Conservation (phyloP, 768 basidiomycete genomes). For the Boletus tylopilopsis region DNA sequence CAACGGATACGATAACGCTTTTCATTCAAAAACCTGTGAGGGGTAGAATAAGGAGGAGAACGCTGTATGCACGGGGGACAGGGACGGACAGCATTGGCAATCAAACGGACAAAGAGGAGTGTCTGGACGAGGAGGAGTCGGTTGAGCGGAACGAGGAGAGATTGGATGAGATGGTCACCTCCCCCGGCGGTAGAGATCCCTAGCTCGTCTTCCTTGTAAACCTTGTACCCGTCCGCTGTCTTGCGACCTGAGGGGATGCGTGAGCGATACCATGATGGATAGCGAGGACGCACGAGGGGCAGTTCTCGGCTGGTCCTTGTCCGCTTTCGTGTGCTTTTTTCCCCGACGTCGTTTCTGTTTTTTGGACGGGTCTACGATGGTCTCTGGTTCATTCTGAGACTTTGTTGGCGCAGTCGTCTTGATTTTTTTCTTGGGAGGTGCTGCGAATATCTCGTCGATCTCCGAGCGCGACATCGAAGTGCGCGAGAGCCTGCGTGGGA, state of each 20-base stretch:
- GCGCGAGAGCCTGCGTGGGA: slow-evolving; percentile 20
- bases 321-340: slow-evolving; percentile 27
- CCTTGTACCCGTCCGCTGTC: slow-evolving; percentile 75
- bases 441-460: slow-evolving; percentile 83
- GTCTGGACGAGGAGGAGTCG: slow-evolving; percentile 43
- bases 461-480: slow-evolving; percentile 51
- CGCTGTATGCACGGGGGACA: neutral
- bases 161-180: slow-evolving; percentile 44
- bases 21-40: slow-evolving; percentile 25
- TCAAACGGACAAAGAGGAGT: slow-evolving; percentile 86
- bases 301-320: slow-evolving; percentile 69
- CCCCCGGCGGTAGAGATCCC: slow-evolving; percentile 66
- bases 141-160: slow-evolving; percentile 9
- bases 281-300: slow-evolving; percentile 53
- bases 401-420: neutral
- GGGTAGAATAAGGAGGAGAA: neutral
- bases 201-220: slow-evolving; percentile 83
- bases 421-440: slow-evolving; percentile 43
- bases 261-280: neutral
- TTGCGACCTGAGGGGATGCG: slow-evolving; percentile 51
- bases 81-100: slow-evolving; percentile 76
- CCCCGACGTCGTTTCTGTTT: slow-evolving; percentile 29
- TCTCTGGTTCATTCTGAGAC: slow-evolving; percentile 44
- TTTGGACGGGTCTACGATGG: slow-evolving; percentile 62
- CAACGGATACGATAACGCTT: no score